Percentiles rank a stretch among this genome's conserved stretches.
Evolutionary conservation across 1,284 basidiomycete genomes (phyloP).

Genomic region (Fistulinella staudtii): DNA sequence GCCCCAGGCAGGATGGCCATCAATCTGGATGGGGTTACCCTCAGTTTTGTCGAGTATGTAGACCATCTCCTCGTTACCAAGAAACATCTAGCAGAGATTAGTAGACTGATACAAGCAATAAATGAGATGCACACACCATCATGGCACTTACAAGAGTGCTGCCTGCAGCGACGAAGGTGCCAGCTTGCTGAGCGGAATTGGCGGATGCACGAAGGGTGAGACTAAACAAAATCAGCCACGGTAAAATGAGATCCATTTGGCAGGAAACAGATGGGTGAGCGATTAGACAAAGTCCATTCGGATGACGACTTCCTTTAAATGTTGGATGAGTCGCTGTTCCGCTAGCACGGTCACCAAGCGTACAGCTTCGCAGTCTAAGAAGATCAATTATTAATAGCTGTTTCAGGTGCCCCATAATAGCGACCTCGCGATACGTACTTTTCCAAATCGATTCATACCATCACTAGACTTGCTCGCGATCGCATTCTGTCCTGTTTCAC

Average conservation of each 20-base stretch:
- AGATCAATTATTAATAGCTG: too few species aligned
- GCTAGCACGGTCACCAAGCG: too few species aligned
- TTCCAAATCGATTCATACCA: too few species aligned
- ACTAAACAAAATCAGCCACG: conserved; percentile 17
- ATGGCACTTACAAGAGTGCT: conserved; percentile 57
- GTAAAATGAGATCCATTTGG: conserved; percentile 5
- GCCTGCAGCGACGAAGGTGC: conserved; percentile 48
- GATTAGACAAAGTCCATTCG: too few species aligned
- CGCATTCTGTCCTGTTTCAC: too few species aligned
- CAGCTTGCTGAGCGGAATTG: conserved; percentile 37
- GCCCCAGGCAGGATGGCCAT: conserved; percentile 43
- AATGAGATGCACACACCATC: conserved; percentile 47
- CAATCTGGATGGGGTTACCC: conserved; percentile 38
- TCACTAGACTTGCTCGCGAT: too few species aligned
- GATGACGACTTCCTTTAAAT: too few species aligned
- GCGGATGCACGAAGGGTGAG: conserved; percentile 27
- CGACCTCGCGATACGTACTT: too few species aligned
- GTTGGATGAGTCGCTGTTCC: too few species aligned
- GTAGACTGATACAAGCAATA: neutral
- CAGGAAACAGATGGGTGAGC: too few species aligned
- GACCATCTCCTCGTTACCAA: conserved; percentile 45
- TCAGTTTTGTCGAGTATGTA: conserved; percentile 49
- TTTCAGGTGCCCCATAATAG: too few species aligned
- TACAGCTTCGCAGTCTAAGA: too few species aligned
- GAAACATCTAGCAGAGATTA: conserved; percentile 47